phyloP scores from a whole-genome alignment of 164 flowering plant genomes.

The Platanus orientalis region DNA sequence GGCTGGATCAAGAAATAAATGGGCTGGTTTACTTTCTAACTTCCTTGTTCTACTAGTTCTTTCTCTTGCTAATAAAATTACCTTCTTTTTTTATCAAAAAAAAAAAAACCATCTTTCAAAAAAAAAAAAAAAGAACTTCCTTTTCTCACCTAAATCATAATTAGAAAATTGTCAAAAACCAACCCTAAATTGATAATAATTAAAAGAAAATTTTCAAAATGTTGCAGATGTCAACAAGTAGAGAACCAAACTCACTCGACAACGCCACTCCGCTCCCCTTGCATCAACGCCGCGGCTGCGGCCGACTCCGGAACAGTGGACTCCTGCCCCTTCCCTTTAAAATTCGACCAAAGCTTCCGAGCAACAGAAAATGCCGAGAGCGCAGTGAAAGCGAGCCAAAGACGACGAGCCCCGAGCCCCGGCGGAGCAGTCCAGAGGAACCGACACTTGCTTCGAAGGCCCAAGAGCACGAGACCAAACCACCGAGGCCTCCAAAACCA shows the following conservation, averaged over 20 bases:
- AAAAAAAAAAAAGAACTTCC: too few relatives aligned
- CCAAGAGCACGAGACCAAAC: constrained; percentile 66
- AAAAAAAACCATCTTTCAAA: too few relatives aligned
- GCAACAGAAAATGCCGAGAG: constrained; percentile 69
- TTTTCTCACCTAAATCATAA: too few relatives aligned
- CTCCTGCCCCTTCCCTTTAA: constrained; percentile 18
- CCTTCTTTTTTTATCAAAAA: too few relatives aligned
- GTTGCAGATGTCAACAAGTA: not conserved
- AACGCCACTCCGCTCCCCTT: constrained; percentile 16
- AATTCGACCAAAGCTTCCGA: constrained; percentile 51
- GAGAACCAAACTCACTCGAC: not conserved
- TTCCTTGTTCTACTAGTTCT: too few relatives aligned
- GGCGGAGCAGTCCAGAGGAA: constrained; percentile 78
- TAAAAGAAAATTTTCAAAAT: too few relatives aligned
- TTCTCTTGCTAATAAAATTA: too few relatives aligned
- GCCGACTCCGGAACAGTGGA: constrained; percentile 14
- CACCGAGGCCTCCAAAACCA: constrained; percentile 98
- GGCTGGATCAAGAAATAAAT: too few relatives aligned
- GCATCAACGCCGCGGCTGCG: not conserved
- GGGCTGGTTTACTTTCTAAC: too few relatives aligned
- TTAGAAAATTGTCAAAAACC: too few relatives aligned
- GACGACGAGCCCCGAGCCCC: constrained; percentile 72
- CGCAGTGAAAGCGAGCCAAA: constrained; percentile 82
- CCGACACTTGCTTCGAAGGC: constrained; percentile 59
- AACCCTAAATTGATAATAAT: too few relatives aligned